A percentile compares a stretch with the other conserved stretches of the same genome.
Conservation (phyloP, 305 asterid species). For the Fraxinus sp. region DNA sequence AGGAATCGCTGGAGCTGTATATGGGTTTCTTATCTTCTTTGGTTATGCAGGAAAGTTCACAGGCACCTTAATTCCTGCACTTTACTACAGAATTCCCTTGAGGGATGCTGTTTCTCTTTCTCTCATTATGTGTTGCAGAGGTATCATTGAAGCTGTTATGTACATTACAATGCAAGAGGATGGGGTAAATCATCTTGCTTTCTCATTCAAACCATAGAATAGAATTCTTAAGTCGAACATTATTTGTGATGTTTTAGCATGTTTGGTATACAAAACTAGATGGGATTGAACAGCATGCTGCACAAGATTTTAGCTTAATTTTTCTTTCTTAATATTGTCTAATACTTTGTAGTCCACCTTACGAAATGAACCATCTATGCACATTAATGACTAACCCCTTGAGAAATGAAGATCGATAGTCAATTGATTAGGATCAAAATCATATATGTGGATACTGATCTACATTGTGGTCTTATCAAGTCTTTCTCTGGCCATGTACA, state of each 20-base stretch:
- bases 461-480: slow-evolving; percentile 17
- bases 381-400: not conserved
- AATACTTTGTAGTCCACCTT: not conserved
- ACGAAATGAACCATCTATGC: not conserved
- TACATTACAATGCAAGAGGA: slow-evolving; percentile 40
- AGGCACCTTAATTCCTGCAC: slow-evolving; percentile 37
- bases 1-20: slow-evolving; percentile 3
- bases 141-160: slow-evolving; percentile 46
- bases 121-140: slow-evolving; percentile 62
- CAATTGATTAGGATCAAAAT: not conserved
- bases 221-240: not conserved
- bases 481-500: slow-evolving; percentile 32
- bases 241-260: not conserved
- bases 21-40: slow-evolving; percentile 30
- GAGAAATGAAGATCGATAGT: not conserved
- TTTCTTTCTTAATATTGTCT: not conserved
- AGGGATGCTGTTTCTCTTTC: slow-evolving; percentile 47
- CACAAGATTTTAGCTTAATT: not conserved
- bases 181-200: slow-evolving; percentile 33
- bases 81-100: slow-evolving; percentile 32
- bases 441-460: not conserved
- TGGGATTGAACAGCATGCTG: not conserved
- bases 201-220: not conserved
- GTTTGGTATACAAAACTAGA: not conserved
- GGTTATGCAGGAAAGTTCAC: slow-evolving; percentile 44